These are phyloP conservation scores for Candida insectorum DNA, from an alignment of 805 yeast species.

Conservation along the genomic window DNA sequence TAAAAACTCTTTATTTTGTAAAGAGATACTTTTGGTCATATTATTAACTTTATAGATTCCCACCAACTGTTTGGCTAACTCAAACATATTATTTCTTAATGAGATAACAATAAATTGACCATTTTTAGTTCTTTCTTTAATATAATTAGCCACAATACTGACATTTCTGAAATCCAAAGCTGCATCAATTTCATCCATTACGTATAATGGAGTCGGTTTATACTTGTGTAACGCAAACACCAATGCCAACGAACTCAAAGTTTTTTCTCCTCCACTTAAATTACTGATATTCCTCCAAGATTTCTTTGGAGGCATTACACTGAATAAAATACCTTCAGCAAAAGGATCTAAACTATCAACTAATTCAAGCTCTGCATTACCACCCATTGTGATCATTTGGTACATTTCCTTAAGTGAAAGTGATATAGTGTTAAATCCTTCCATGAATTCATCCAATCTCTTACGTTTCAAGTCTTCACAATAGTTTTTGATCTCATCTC, in stretches of 20 bases:
- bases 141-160: slow-evolving; percentile 95
- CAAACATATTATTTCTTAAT: slow-evolving; percentile 95
- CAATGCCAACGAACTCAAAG: slow-evolving; percentile 87
- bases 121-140: slow-evolving; percentile 90
- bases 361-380: slow-evolving; percentile 94
- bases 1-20: slow-evolving; percentile 59
- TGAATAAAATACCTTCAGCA: slow-evolving; percentile 91
- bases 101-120: slow-evolving; percentile 97
- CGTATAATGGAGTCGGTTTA: slow-evolving; percentile 95
- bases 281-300: slow-evolving; percentile 96
- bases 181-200: slow-evolving; percentile 99
- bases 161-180: slow-evolving; percentile 97
- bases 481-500: slow-evolving; percentile 60
- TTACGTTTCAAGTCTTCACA: slow-evolving; percentile 70
- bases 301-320: slow-evolving; percentile 99
- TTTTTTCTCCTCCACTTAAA: slow-evolving; percentile 96
- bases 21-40: slow-evolving; percentile 81
- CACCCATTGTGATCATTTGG: slow-evolving; percentile 98
- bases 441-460: slow-evolving; percentile 86
- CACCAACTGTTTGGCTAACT: slow-evolving; percentile 87
- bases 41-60: slow-evolving; percentile 93
- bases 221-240: slow-evolving; percentile 95
- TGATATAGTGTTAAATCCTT: slow-evolving; percentile 84
- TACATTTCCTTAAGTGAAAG: slow-evolving; percentile 92
- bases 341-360: slow-evolving; percentile 98